Conservation (phyloP, 192 early-diverging fungal genomes). For the Oehlia diaphana region DNA sequence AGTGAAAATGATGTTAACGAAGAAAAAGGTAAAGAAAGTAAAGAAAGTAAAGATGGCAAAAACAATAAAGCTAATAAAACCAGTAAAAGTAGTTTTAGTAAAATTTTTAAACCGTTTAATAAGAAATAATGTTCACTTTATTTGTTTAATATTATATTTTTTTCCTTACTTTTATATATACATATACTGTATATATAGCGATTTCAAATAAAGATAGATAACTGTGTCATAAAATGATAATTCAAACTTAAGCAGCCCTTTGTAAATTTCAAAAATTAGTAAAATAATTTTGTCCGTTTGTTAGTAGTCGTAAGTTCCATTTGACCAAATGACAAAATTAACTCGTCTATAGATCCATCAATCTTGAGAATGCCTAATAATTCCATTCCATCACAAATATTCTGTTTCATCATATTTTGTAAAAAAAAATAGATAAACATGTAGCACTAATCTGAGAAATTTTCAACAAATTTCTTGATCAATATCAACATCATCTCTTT, state of each 20-base stretch:
- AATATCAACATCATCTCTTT: neutral
- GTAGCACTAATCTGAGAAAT: neutral
- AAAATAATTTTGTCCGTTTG: neutral
- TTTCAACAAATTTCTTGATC: neutral
- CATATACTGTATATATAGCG: too few relatives aligned
- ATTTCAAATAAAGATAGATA: too few relatives aligned
- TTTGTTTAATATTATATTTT: too few relatives aligned
- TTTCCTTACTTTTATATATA: too few relatives aligned
- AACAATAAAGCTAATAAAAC: too few relatives aligned
- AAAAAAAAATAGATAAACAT: neutral
- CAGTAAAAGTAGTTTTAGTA: too few relatives aligned
- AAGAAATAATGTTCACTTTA: too few relatives aligned
- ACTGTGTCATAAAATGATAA: too few relatives aligned
- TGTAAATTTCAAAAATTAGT: neutral
- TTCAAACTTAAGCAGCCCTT: too few relatives aligned
- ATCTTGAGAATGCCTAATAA: neutral
- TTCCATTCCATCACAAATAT: constrained; percentile 10
- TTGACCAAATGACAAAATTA: neutral
- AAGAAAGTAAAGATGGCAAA: neutral
- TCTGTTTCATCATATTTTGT: neutral
- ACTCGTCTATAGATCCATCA: neutral
- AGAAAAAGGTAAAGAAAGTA: neutral
- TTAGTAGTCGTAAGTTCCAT: constrained; percentile 16
- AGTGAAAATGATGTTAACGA: neutral
- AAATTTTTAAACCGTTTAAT: too few relatives aligned